These are phyloP conservation scores for Conoideocrella luteorostrata DNA, from an alignment of 2,329 filamentous ascomycete species.

Conservation along the genomic window DNA sequence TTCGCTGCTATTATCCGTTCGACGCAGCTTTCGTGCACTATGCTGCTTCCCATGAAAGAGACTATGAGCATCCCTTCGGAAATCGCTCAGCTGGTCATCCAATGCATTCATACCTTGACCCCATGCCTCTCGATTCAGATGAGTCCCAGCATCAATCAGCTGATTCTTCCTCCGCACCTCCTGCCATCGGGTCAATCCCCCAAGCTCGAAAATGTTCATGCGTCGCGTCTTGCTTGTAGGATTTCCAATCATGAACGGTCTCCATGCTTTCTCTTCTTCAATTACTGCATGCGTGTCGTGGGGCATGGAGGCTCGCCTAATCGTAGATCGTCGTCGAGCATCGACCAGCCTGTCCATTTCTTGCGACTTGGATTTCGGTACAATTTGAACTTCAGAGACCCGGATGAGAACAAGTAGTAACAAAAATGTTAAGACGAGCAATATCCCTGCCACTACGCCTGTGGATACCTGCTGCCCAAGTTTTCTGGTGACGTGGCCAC, in stretches of 20 bases:
- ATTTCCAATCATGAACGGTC: conserved; percentile 64
- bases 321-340: conserved; percentile 41
- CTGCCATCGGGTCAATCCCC: conserved; percentile 61
- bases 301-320: conserved; percentile 37
- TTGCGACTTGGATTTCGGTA: conserved; percentile 52
- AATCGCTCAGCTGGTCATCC: conserved; percentile 29
- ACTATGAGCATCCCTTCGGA: conserved; percentile 26
- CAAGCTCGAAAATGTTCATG: conserved; percentile 67
- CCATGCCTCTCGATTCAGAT: conserved; percentile 29
- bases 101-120: conserved; percentile 30
- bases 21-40: conserved; percentile 16
- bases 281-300: conserved; percentile 32
- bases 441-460: conserved; percentile 60
- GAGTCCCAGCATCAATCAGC: conserved; percentile 41
- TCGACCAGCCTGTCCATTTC: conserved; percentile 49
- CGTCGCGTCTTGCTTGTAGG: conserved; percentile 61
- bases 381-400: conserved; percentile 61
- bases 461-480: conserved; percentile 63
- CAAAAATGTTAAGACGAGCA: conserved; percentile 58
- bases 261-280: conserved; percentile 56
- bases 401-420: conserved; percentile 57
- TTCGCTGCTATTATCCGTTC: conserved; percentile 24
- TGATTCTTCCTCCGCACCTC: conserved; percentile 60
- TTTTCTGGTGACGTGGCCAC: conserved; percentile 58
- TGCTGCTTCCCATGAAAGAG: conserved; percentile 21